A percentile compares a stretch with the other conserved stretches of the same genome.
Conservation (phyloP, 306 rosid genomes). For the Heteromeles arbutifolia region DNA sequence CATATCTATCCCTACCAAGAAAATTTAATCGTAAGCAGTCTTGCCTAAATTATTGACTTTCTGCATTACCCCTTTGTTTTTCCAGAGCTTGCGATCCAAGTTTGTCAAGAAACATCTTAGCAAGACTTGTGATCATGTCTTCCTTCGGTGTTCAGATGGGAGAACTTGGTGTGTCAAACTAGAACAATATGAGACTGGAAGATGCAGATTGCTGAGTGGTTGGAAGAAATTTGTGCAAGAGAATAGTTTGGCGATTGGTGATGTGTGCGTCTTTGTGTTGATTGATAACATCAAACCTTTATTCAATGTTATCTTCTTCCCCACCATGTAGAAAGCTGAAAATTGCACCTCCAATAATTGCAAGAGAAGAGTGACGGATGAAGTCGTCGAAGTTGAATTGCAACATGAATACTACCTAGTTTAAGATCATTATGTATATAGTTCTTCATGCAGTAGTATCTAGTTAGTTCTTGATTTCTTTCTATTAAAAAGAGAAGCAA, state of each 20-base stretch:
- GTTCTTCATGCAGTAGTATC: no score
- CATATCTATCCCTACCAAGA: no score
- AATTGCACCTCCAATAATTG: not conserved
- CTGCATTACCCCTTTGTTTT: not conserved
- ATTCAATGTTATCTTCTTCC: not conserved
- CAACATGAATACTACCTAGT: no score
- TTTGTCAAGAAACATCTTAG: not conserved
- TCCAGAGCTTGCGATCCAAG: not conserved
- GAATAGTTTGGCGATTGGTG: conserved; percentile 7
- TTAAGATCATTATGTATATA: no score
- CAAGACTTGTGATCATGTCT: not conserved
- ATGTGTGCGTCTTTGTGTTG: conserved; percentile 11
- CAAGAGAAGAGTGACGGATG: not conserved
- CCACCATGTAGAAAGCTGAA: not conserved
- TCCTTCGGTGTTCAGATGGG: not conserved
- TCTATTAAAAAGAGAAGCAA: no score
- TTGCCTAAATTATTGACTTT: no score
- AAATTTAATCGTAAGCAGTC: no score
- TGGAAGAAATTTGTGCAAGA: conserved; percentile 16
- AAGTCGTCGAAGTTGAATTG: not conserved
- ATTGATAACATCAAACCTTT: not conserved
- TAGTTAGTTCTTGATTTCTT: no score
- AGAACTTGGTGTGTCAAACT: not conserved
- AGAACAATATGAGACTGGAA: not conserved
- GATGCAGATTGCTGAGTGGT: not conserved